Conservation (phyloP, 1,284 basidiomycete genomes). For the Boletellus deceptivus region DNA sequence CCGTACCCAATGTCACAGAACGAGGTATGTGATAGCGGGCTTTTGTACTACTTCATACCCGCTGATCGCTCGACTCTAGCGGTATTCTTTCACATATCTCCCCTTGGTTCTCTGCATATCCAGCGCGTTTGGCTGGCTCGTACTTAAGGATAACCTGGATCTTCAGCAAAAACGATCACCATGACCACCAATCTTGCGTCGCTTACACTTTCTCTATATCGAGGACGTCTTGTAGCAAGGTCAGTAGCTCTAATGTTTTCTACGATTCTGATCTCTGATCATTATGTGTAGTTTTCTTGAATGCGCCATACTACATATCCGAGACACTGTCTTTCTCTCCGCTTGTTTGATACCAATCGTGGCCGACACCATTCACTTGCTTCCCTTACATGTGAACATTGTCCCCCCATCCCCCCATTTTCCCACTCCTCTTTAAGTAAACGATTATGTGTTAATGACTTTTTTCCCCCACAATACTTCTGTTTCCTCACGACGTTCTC, state of each 20-base stretch:
- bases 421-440: no score
- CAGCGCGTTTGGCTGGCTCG: conserved; percentile 26
- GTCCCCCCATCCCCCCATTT: no score
- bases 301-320: no score
- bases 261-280: no score
- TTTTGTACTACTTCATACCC: not conserved
- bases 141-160: conserved; percentile 13
- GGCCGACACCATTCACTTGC: not conserved
- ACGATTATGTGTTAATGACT: no score
- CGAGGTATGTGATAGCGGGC: conserved; percentile 15
- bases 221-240: no score
- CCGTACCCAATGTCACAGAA: conserved; percentile 10
- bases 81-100: conserved; percentile 9
- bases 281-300: not conserved
- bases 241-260: no score
- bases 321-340: not conserved
- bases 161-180: not conserved
- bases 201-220: not conserved
- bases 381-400: not conserved
- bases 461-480: no score
- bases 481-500: no score
- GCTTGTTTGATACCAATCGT: not conserved
- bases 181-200: not conserved
- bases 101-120: conserved; percentile 21
- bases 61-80: conserved; percentile 1